Base-by-base conservation (phyloP, 1,139 yeast species). In the Zygosaccharomyces sapae region DNA sequence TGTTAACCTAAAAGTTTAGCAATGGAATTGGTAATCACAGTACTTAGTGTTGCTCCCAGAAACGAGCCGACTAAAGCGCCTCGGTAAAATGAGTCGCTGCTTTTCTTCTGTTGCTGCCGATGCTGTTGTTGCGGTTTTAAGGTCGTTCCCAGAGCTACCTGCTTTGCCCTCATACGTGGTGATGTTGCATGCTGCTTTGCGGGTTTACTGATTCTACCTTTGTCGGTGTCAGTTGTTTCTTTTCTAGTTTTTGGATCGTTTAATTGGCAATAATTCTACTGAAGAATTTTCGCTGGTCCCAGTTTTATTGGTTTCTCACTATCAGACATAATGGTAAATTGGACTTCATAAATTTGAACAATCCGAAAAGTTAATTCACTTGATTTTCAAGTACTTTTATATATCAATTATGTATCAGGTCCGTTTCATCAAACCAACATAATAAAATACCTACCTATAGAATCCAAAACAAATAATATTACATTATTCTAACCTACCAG, bases 1-100 rank as follows among this genome's bases (percentile, higher is more conserved):
- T 19, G 18, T 8, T 33, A 34, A 25, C 45, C 43, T 10, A 45
- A 18, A 2, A 37, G 22, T 36, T 49, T 55, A 5, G 53, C 41
- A 8, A 58, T 43, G 12, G 56, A 44, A 7, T 53, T 57, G 16
- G 56, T 49, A 8, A 56, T 44, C 16, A 46, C 53, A 9, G 62
- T 49, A 25, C 57, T 57, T 19, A 59, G 24, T 2, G 62, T 55
- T 3, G 66, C 65, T 2, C 66, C 66, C 5, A 62, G 34, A 38
- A 62, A 62, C 2, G 66, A 56, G 0, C 66, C 66, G 7, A 59
- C 37, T 5, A 62, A 30, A 7, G 62, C 53, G 6, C 66, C 66
- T 8, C 51, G 55, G 38, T 56, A 57, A 37, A 61, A 61, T 9
- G 50, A 35, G 35, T 48, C 47, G 12, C 33, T 36, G 25, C 34